Evolutionary conservation across 2,329 filamentous ascomycete species (phyloP), one percentile per base, ranked within the genome.

Genomic region (Pseudohalonectria lignicola): DNA sequence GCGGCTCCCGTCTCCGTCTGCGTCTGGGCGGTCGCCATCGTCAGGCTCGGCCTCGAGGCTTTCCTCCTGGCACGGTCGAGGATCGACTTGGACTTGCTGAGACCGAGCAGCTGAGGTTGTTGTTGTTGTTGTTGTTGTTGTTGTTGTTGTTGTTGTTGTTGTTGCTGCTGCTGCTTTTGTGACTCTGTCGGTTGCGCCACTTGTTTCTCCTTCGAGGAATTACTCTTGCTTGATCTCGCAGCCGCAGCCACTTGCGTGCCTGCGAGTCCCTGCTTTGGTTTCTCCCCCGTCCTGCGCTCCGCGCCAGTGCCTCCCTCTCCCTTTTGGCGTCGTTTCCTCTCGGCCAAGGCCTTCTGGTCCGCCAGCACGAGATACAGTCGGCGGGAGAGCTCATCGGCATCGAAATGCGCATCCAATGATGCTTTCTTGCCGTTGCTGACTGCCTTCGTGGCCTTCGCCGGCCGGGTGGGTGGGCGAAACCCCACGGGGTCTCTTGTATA

Each of bases 351-450:
- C 42, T 67, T 68, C 43, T 70, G 69, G 42, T 76, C 63, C 5
- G 60, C 62, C 12, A 73, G 55, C 15, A 78, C 66, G 10, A 63
- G 45, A 35, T 62, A 60, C 18, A 79, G 60, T 15, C 73, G 67
- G 23, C 66, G 62, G 10, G 64, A 62, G 20, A 79, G 54, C 39
- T 79, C 74, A 20, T 69, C 63, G 0, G 75, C 61, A 42, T 79
- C 73, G 33, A 78, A 26, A 26, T 7, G 39, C 20, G 39, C 17
- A 10, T n/a, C n/a, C n/a, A n/a, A n/a, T n/a, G n/a, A n/a, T n/a
- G n/a, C n/a, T n/a, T n/a, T n/a, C n/a, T n/a, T n/a, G n/a, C n/a
- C n/a, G n/a, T n/a, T n/a, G n/a, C n/a, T n/a, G 7, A 4, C 34
- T 26, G 29, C 15, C 36, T 34, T 36, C 13, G 17, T 17, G n/a